Base-by-base conservation (phyloP, 1,284 basidiomycete genomes). In the Peniophora sp. region DNA sequence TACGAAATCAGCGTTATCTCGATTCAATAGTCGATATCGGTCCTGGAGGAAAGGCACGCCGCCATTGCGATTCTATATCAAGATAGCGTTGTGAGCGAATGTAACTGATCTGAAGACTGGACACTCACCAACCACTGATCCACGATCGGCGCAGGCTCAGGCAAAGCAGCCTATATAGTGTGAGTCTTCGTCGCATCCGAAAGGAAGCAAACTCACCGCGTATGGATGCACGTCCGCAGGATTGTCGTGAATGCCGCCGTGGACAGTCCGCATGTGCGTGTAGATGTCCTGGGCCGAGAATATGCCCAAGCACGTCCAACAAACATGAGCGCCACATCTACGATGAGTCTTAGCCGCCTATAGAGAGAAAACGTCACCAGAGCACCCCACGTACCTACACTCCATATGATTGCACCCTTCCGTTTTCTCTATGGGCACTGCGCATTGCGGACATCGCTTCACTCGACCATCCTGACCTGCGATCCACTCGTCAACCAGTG, bases 351-450 rank as follows among this genome's bases (percentile, higher is more conserved):
- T 11, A 45, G 23, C 43, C 22, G 10, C 10, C 8, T 24, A 24
- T 20, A 24, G 9, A 15, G 43, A 22, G n/a, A 12, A 14, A 45
- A 5, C 44, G 18, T 47, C 2, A 44, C 3, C 27, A 18, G 14
- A 58, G 11, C 27, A 65, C 17, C 20, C 37, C 51, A 27, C 52
- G 41, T 48, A 52, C 15, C 17, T 39, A 56, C 78, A 81, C 6
- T 61, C 54, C 65, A 81, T 74, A 57, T 81, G 79, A 58, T 80
- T 79, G 60, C 79, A 81, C 1, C 79, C 79, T 18, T 69, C 74
- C 18, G 55, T 62, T 56, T 78, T 80, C 59, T 79, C 70, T 43
- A 79, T 74, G 54, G 59, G 68, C 3, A 73, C 65, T 1, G 56
- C 58, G 54, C 79, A 81, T 11, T 57, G 54, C 0, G 78, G 78